A percentile compares a stretch with the other conserved stretches of the same genome.
These are phyloP conservation scores for Groenewaldozyma sp. DNA, from an alignment of 1,139 yeast genomes.

Conservation along the genomic window DNA sequence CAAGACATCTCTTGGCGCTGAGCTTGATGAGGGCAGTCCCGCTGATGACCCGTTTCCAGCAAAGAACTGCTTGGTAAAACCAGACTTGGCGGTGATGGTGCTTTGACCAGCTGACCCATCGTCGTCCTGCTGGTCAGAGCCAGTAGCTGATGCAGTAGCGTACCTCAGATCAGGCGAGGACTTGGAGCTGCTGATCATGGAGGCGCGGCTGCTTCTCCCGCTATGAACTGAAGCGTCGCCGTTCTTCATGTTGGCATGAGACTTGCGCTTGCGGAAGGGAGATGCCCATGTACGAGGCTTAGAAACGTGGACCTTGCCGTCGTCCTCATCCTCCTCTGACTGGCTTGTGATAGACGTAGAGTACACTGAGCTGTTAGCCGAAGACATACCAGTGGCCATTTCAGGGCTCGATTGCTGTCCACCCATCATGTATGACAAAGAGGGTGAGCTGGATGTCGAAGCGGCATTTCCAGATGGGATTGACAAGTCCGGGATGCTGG, in stretches of 20 bases:
- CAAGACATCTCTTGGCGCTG: constrained; percentile 15
- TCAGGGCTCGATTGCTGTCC: neutral
- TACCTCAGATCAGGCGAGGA: constrained; percentile 11
- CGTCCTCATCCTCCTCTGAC: constrained; percentile 12
- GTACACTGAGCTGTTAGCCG: constrained; percentile 26
- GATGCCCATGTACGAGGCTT: constrained; percentile 33
- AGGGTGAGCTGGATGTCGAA: too few species aligned
- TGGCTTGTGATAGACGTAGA: constrained; percentile 23
- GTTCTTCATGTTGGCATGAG: constrained; percentile 24
- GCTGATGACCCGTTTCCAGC: neutral
- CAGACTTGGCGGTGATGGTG: constrained; percentile 11
- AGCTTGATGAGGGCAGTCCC: neutral
- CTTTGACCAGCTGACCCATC: constrained; percentile 15
- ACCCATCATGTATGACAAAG: neutral
- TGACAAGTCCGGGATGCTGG: neutral
- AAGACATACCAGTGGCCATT: constrained; percentile 12
- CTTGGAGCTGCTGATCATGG: constrained; percentile 1
- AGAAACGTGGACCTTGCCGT: constrained; percentile 6
- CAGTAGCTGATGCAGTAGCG: constrained; percentile 9
- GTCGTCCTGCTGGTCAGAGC: constrained; percentile 5
- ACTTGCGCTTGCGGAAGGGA: constrained; percentile 29
- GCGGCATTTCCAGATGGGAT: neutral
- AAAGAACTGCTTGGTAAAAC: neutral
- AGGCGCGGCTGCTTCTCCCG: neutral
- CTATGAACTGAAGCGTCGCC: constrained; percentile 3